Evolutionary conservation across 139 green algal species (phyloP).

Genomic region (Coccomyxa sp.): DNA sequence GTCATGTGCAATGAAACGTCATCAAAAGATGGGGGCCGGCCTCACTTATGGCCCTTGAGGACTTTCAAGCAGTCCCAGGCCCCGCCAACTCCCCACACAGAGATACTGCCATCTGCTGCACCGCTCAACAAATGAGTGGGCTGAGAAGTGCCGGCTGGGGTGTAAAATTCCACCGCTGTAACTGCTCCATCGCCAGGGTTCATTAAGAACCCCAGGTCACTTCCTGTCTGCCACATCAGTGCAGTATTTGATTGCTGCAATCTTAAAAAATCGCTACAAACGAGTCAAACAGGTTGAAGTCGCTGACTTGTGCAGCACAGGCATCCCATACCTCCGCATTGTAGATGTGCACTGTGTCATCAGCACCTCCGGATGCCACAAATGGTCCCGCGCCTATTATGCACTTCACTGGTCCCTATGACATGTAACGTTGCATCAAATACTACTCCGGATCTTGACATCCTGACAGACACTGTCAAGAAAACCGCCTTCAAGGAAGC

Average conservation of each 20-base stretch:
- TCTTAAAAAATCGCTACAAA: background rate
- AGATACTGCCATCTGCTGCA: constrained; percentile 68
- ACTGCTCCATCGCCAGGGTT: constrained; percentile 76
- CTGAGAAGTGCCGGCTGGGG: constrained; percentile 26
- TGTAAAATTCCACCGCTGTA: constrained; percentile 62
- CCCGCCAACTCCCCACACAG: constrained; percentile 62
- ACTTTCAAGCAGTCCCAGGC: constrained; percentile 76
- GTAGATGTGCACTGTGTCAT: constrained; percentile 79
- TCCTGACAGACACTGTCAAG: too few species aligned
- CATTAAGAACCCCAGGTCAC: constrained; percentile 78
- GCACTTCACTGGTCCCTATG: constrained; percentile 65
- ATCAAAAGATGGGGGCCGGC: background rate
- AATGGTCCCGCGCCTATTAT: constrained; percentile 50
- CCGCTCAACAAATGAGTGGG: constrained; percentile 74
- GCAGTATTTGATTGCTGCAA: background rate
- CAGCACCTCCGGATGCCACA: constrained; percentile 64
- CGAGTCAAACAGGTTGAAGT: background rate
- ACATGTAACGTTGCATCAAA: constrained; percentile 5
- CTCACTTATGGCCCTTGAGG: constrained; percentile 39
- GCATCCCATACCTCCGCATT: constrained; percentile 50
- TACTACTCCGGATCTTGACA: too few species aligned
- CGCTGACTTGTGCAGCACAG: background rate
- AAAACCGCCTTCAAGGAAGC: too few species aligned
- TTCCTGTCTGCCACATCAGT: constrained; percentile 7
- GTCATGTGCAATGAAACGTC: too few species aligned